These are phyloP conservation scores for Alternaria tenuissima DNA, from an alignment of 2,329 filamentous ascomycete genomes.

Conservation along the genomic window DNA sequence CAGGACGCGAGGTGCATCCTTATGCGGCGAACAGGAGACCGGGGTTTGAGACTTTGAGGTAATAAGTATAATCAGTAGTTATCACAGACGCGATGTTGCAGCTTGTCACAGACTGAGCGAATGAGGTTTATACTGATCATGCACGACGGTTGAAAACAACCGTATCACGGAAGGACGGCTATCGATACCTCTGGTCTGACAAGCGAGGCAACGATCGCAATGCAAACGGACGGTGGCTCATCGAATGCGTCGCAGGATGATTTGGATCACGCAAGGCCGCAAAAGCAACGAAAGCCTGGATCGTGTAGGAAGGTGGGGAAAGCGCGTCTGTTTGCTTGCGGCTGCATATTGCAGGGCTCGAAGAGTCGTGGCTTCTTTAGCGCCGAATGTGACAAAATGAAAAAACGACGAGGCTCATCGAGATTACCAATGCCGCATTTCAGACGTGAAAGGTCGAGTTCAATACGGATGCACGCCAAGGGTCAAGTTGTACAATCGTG, in stretches of 20 bases:
- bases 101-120: not conserved
- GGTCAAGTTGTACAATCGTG: too few relatives aligned
- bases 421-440: not conserved
- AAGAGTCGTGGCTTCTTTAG: slow-evolving; percentile 15
- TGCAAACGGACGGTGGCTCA: not conserved
- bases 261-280: not conserved
- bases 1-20: not conserved
- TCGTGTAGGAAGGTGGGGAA: not conserved
- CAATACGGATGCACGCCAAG: too few relatives aligned
- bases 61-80: not conserved
- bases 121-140: not conserved
- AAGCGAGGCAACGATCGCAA: not conserved
- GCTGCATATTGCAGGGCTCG: not conserved
- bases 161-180: slow-evolving; percentile 8
- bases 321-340: slow-evolving; percentile 6
- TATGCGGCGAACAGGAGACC: not conserved
- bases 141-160: not conserved
- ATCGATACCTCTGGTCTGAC: not conserved
- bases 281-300: not conserved
- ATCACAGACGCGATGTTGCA: not conserved
- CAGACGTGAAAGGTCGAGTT: not conserved
- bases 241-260: not conserved
- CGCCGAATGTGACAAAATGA: slow-evolving; percentile 15
- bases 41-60: too few relatives aligned
- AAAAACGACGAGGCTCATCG: slow-evolving; percentile 18